A percentile compares a stretch with the other conserved stretches of the same genome.
Conservation (phyloP, 164 flowering plant genomes). For the Dillenia suffruticosa region DNA sequence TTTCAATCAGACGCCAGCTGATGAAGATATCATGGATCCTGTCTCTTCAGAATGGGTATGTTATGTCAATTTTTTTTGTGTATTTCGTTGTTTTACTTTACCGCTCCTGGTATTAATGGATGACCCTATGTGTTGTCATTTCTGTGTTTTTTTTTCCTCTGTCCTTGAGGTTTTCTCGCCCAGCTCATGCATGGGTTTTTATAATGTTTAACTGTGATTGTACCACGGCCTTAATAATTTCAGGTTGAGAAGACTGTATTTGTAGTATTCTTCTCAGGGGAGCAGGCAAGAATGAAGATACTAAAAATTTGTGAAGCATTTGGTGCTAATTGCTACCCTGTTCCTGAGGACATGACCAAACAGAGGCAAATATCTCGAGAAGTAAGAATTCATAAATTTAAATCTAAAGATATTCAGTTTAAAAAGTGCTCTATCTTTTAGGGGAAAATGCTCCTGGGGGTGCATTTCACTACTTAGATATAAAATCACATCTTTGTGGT, state of each 20-base stretch:
- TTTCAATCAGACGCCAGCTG: slow-evolving; percentile 91
- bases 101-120: not conserved
- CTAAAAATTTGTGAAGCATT: slow-evolving; percentile 96
- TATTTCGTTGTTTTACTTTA: not conserved
- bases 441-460: too few relatives aligned
- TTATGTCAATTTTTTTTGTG: slow-evolving; percentile 1
- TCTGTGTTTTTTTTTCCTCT: too few relatives aligned
- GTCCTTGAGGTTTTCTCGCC: too few relatives aligned
- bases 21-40: slow-evolving; percentile 75
- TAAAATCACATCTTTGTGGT: too few relatives aligned
- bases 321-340: slow-evolving; percentile 98
- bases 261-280: slow-evolving; percentile 96
- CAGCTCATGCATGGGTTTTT: too few relatives aligned
- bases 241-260: slow-evolving; percentile 94
- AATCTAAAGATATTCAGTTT: too few relatives aligned
- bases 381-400: slow-evolving; percentile 33
- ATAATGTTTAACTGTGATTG: too few relatives aligned
- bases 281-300: slow-evolving; percentile 89
- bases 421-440: too few relatives aligned
- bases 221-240: too few relatives aligned
- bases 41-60: slow-evolving; percentile 73
- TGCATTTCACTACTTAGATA: not conserved
- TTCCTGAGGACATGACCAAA: slow-evolving; percentile 81
- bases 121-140: too few relatives aligned
- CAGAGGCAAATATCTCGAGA: slow-evolving; percentile 85